Percentiles rank a stretch among this genome's conserved stretches.
These are phyloP conservation scores for Candida vaughaniae DNA, from an alignment of 805 yeast species.

Conservation along the genomic window DNA sequence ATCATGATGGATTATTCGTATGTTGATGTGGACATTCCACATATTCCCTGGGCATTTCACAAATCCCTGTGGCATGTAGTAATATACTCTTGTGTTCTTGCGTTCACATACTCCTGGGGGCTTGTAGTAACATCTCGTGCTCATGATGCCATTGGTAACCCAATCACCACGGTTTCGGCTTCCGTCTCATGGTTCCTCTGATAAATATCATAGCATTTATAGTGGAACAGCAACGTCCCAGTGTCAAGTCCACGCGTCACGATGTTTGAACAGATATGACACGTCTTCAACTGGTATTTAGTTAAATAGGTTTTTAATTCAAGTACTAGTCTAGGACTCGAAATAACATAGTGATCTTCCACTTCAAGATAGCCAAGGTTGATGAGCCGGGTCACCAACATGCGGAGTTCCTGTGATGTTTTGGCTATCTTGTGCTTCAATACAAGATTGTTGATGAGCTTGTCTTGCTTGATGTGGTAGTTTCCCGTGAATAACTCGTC, in stretches of 20 bases:
- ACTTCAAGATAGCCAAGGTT: conserved; percentile 12
- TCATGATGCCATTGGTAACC: conserved; percentile 1
- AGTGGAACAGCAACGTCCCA: conserved; percentile 46
- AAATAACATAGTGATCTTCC: conserved; percentile 28
- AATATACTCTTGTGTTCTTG: too few relatives aligned
- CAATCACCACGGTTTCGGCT: conserved; percentile 1
- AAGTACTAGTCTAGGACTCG: conserved; percentile 42
- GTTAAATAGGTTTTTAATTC: conserved; percentile 48
- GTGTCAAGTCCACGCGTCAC: conserved; percentile 51
- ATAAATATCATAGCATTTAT: conserved; percentile 45
- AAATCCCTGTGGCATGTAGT: too few relatives aligned
- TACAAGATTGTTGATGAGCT: conserved; percentile 5
- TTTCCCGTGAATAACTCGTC: conserved; percentile 31
- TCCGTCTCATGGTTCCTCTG: conserved; percentile 22
- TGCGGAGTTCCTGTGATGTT: conserved; percentile 36
- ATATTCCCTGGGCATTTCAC: not conserved
- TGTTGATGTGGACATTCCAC: not conserved
- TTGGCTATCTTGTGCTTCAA: conserved; percentile 17
- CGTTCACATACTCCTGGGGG: too few relatives aligned
- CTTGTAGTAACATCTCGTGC: conserved; percentile 2
- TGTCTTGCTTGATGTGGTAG: conserved; percentile 6
- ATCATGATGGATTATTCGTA: not conserved
- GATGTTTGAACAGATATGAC: conserved; percentile 52
- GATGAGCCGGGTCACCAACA: conserved; percentile 8
- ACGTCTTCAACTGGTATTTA: conserved; percentile 24